Evolutionary conservation across 176 grass and related monocot species (phyloP).

Genomic region (Stipa capillata): DNA sequence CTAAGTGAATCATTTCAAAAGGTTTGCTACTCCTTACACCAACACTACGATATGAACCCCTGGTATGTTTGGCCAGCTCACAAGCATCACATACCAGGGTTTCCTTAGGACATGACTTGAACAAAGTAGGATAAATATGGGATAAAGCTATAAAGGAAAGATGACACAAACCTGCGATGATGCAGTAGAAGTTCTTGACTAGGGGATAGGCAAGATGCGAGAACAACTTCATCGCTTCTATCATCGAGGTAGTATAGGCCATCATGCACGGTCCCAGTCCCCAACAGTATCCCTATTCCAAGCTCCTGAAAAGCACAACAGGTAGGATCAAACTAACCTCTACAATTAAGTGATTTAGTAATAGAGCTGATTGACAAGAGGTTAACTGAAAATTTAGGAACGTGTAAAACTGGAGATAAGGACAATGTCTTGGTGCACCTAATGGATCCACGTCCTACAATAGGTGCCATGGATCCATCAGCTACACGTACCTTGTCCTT

Average conservation of each 20-base stretch:
- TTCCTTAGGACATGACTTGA: not conserved
- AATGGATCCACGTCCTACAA: not conserved
- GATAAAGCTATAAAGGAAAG: not conserved
- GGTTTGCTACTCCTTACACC: not conserved
- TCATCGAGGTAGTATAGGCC: too few relatives aligned
- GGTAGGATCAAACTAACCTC: not conserved
- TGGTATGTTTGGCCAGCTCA: slow-evolving; percentile 3
- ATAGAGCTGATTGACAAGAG: not conserved
- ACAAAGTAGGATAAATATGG: not conserved
- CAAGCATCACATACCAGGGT: too few relatives aligned
- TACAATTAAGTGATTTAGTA: not conserved
- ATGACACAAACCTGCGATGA: not conserved
- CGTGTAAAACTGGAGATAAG: not conserved
- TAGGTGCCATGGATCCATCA: not conserved
- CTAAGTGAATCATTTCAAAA: not conserved
- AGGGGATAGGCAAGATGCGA: not conserved
- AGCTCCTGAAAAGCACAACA: not conserved
- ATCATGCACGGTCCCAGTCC: not conserved
- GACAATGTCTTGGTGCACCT: not conserved
- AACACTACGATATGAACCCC: not conserved
- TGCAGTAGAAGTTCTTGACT: not conserved
- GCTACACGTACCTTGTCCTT: not conserved
- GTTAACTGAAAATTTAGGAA: not conserved
- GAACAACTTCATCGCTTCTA: not conserved
- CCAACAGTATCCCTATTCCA: not conserved